phyloP scores from a whole-genome alignment of 805 yeast species.

The Saturnispora dispora region DNA sequence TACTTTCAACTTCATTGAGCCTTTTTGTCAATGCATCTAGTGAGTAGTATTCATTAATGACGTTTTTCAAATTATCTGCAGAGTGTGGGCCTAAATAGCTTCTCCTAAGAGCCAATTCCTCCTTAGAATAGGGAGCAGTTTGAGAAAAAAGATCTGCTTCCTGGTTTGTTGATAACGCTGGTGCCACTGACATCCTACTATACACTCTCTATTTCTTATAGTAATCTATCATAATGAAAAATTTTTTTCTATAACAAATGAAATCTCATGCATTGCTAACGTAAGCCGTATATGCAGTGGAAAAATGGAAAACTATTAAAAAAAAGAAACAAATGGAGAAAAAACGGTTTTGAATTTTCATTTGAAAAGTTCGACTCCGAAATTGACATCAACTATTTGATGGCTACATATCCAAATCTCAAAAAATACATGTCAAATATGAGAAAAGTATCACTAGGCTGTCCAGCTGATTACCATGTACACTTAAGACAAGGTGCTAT shows the following conservation, averaged over 20 bases:
- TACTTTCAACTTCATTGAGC: constrained; percentile 26
- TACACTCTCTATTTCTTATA: background rate
- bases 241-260: background rate
- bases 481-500: constrained; percentile 90
- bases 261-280: background rate
- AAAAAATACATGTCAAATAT: background rate
- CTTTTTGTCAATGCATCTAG: constrained; percentile 25
- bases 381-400: background rate
- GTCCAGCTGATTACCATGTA: constrained; percentile 89
- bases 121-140: constrained; percentile 20
- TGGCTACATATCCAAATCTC: constrained; percentile 1
- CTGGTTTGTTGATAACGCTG: constrained; percentile 67
- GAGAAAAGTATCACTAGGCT: constrained; percentile 34
- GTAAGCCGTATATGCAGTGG: background rate
- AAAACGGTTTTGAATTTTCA: background rate
- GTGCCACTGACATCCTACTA: constrained; percentile 27
- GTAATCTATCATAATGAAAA: background rate
- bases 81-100: constrained; percentile 22
- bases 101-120: constrained; percentile 14
- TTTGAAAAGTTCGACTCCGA: background rate
- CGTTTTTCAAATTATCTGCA: constrained; percentile 22
- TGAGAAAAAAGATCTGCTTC: constrained; percentile 47
- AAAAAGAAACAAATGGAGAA: background rate
- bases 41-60: constrained; percentile 45
- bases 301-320: background rate